Evolutionary conservation across 2,329 filamentous ascomycete species (phyloP).

Genomic region (Curvularia eragrostidis): DNA sequence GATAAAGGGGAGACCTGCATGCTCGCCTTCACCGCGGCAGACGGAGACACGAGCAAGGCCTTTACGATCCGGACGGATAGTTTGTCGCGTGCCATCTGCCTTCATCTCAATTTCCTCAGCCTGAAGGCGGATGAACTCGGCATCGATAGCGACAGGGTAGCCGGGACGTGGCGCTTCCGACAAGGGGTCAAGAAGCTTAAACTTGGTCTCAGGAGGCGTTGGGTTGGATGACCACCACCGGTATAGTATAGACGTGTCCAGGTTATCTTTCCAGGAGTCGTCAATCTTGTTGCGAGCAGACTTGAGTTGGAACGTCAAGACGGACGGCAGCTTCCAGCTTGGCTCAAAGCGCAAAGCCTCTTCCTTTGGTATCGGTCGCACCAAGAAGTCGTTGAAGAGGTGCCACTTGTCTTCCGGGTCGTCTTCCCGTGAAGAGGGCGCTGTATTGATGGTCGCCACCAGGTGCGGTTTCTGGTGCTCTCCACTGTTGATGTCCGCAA

Average conservation of each 20-base stretch:
- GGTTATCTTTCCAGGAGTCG: slow-evolving; percentile 79
- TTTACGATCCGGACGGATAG: slow-evolving; percentile 87
- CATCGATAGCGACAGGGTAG: slow-evolving; percentile 87
- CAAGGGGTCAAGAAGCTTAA: slow-evolving; percentile 63
- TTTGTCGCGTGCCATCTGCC: slow-evolving; percentile 89
- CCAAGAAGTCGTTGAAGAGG: slow-evolving; percentile 96
- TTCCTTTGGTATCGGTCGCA: slow-evolving; percentile 76
- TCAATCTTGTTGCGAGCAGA: slow-evolving; percentile 82
- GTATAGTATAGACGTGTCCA: slow-evolving; percentile 87
- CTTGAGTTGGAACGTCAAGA: slow-evolving; percentile 86
- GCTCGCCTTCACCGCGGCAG: slow-evolving; percentile 76
- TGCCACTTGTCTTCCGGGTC: slow-evolving; percentile 80
- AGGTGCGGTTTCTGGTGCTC: slow-evolving; percentile 88
- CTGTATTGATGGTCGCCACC: slow-evolving; percentile 87
- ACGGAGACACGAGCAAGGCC: slow-evolving; percentile 94
- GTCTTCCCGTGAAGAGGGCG: slow-evolving; percentile 67
- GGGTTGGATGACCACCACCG: slow-evolving; percentile 65
- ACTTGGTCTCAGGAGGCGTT: slow-evolving; percentile 60
- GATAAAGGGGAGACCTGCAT: slow-evolving; percentile 87
- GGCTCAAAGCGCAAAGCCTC: slow-evolving; percentile 91
- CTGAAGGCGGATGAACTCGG: slow-evolving; percentile 92
- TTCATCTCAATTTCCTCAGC: slow-evolving; percentile 96
- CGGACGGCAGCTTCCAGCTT: slow-evolving; percentile 89
- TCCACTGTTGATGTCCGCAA: slow-evolving; percentile 86
- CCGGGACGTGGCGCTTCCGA: slow-evolving; percentile 72